Conservation (phyloP, 2,329 filamentous ascomycete species). For the Ambrosiella xylebori region DNA sequence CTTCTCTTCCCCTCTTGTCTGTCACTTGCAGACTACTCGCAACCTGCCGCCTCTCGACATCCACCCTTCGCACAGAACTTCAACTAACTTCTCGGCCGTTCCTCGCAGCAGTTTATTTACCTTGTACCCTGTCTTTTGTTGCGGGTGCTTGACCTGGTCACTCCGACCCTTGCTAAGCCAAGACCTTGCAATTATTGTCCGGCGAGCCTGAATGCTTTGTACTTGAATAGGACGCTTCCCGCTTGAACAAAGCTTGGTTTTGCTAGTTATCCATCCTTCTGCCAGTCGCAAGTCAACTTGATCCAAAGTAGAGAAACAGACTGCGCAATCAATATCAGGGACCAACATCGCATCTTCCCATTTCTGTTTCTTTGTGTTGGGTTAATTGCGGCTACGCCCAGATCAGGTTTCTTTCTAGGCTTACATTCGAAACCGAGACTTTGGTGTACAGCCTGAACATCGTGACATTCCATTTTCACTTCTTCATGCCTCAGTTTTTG, state of each 20-base stretch:
- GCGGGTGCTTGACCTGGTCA: neutral
- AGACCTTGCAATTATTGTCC: neutral
- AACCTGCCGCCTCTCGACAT: neutral
- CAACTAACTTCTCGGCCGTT: conserved; percentile 2
- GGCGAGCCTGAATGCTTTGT: conserved; percentile 1
- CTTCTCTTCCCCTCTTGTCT: neutral
- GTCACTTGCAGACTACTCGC: neutral
- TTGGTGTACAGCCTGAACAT: too few relatives aligned
- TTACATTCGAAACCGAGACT: too few relatives aligned
- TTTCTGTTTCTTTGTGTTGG: neutral
- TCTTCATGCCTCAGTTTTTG: too few relatives aligned
- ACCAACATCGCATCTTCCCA: neutral
- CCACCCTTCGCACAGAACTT: neutral
- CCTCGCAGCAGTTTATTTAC: neutral
- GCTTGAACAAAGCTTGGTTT: neutral
- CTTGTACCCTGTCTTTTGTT: neutral
- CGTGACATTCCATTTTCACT: too few relatives aligned
- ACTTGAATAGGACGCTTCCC: conserved; percentile 6
- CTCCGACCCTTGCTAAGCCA: neutral
- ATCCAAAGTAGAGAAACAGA: too few relatives aligned
- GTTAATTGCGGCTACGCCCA: neutral
- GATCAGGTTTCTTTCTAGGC: too few relatives aligned
- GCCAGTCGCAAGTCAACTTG: neutral
- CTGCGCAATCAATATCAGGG: too few relatives aligned
- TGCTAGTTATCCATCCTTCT: neutral